These are phyloP conservation scores for Talaromyces sp. DNA, from an alignment of 2,329 filamentous ascomycete species.

Conservation along the genomic window DNA sequence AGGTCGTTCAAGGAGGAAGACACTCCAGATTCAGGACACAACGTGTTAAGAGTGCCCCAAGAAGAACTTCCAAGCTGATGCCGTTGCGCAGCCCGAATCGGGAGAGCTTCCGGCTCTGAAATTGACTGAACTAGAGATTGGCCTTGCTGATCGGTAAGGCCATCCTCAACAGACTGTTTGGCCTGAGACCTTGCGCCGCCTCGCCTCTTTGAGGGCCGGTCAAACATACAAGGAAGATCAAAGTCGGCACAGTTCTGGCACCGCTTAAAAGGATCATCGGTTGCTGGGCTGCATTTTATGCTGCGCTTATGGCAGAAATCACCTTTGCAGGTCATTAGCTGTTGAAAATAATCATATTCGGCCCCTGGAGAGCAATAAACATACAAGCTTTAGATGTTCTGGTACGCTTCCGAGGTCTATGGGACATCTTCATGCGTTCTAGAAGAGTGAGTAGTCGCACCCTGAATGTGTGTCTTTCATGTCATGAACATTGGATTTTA, in stretches of 20 bases:
- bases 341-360: neutral
- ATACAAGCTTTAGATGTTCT: neutral
- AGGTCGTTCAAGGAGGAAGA: constrained; percentile 25
- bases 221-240: constrained; percentile 50
- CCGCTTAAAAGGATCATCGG: constrained; percentile 35
- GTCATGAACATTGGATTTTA: neutral
- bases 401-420: neutral
- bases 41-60: neutral
- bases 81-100: neutral
- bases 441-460: neutral
- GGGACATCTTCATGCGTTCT: neutral
- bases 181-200: constrained; percentile 29
- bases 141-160: neutral
- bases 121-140: neutral
- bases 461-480: neutral
- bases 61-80: neutral
- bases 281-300: constrained; percentile 44
- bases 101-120: neutral
- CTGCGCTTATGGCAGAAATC: constrained; percentile 54
- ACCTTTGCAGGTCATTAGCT: constrained; percentile 24
- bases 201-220: constrained; percentile 45
- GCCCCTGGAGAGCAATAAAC: neutral
- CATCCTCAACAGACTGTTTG: neutral
- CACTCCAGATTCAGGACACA: neutral
- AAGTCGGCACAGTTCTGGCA: constrained; percentile 55